phyloP scores from a whole-genome alignment of 441 rosid genomes.

The Pelargonium citronellum region DNA sequence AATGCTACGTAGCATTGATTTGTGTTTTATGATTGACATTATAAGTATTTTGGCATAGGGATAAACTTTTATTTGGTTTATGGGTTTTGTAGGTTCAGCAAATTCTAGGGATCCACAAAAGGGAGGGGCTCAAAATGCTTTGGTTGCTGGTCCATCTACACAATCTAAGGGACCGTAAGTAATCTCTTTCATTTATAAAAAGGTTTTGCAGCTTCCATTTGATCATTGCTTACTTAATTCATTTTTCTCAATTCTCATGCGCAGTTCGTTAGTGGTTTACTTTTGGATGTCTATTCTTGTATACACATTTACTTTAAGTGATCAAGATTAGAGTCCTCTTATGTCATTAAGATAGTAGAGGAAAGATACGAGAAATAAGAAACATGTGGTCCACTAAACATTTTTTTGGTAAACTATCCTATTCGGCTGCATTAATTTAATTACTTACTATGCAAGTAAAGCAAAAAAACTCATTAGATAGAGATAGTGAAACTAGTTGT shows the following conservation, averaged over 20 bases:
- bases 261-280: not conserved
- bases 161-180: slow-evolving; percentile 53
- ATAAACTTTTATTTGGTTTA: slow-evolving; percentile 8
- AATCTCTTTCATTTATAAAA: not conserved
- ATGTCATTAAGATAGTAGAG: no score
- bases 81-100: slow-evolving; percentile 47
- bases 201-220: not conserved
- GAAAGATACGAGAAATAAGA: no score
- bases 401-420: no score
- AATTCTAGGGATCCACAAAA: slow-evolving; percentile 44
- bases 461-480: no score
- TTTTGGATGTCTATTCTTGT: no score
- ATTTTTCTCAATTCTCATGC: not conserved
- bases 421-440: no score
- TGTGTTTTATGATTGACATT: not conserved
- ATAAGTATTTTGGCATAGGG: not conserved
- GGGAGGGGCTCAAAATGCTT: slow-evolving; percentile 53
- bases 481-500: no score
- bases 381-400: no score
- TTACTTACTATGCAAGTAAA: no score
- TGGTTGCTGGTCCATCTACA: slow-evolving; percentile 75
- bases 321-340: no score
- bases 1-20: not conserved
- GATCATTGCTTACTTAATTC: not conserved
- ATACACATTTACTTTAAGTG: no score